Percentiles rank a stretch among this genome's conserved stretches.
Conservation (phyloP, 305 asterid species). For the Fraxinus velutina region DNA sequence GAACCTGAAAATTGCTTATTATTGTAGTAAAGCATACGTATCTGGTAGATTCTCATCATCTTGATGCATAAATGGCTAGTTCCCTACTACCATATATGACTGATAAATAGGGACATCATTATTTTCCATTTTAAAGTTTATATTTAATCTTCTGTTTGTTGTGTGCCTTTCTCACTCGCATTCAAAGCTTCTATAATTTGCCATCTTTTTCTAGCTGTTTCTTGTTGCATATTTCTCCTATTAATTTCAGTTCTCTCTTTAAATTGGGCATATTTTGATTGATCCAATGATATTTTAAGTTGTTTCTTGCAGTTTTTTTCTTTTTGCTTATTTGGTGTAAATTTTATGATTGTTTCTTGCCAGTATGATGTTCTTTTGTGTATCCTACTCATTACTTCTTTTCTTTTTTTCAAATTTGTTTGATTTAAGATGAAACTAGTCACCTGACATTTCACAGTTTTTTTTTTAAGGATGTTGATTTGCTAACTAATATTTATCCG, state of each 20-base stretch:
- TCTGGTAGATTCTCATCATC: background rate
- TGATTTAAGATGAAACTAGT: background rate
- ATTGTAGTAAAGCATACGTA: background rate
- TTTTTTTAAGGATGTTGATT: background rate
- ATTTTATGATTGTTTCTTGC: background rate
- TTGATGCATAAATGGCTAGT: background rate
- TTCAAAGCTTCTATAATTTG: background rate
- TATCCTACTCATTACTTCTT: background rate
- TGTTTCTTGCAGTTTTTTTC: background rate
- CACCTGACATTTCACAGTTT: background rate
- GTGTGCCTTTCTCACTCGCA: background rate
- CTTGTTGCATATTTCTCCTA: background rate
- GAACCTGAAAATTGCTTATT: background rate
- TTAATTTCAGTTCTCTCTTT: background rate
- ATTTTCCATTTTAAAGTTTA: slow-evolving; percentile 12
- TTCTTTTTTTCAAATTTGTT: background rate
- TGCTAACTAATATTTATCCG: background rate
- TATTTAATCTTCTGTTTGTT: slow-evolving; percentile 2
- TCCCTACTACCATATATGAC: background rate
- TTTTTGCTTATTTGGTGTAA: background rate
- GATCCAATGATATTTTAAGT: background rate
- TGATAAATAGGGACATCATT: background rate
- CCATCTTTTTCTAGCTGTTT: background rate
- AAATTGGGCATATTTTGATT: slow-evolving; percentile 9
- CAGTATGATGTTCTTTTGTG: background rate